Percentiles rank a stretch among this genome's conserved stretches.
These are phyloP conservation scores for Pestalotiopsis sp. DNA, from an alignment of 2,329 filamentous ascomycete genomes.

Conservation along the genomic window DNA sequence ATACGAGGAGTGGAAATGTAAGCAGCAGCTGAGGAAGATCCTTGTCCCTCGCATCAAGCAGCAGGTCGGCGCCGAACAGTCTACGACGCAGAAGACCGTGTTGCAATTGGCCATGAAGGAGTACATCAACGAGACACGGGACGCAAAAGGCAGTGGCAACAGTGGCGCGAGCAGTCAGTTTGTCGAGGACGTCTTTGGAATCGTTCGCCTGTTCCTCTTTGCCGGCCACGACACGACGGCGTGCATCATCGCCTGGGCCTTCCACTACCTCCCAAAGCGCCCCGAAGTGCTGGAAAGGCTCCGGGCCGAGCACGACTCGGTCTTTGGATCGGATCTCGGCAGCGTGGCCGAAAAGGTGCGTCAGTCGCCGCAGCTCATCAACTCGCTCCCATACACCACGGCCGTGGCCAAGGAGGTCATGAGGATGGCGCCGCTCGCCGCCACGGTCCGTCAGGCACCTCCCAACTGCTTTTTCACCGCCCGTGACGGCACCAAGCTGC, in stretches of 20 bases:
- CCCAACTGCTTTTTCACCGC: conserved; percentile 40
- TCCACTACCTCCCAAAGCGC: conserved; percentile 18
- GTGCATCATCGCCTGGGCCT: conserved; percentile 23
- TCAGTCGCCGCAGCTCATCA: conserved; percentile 46
- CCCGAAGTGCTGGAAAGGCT: conserved; percentile 1
- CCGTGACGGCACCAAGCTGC: conserved; percentile 39
- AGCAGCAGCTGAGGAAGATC: conserved; percentile 20
- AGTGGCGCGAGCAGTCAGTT: conserved; percentile 9
- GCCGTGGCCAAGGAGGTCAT: conserved; percentile 57
- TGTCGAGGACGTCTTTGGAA: conserved; percentile 17
- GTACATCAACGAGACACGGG: conserved; percentile 16
- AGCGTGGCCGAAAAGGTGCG: conserved; percentile 39
- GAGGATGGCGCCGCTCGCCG: conserved; percentile 51
- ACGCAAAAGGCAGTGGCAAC: background rate
- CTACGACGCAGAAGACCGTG: conserved; percentile 22
- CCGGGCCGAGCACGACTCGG: conserved; percentile 16
- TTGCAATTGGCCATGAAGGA: conserved; percentile 23
- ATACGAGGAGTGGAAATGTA: conserved; percentile 8
- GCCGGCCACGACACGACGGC: conserved; percentile 32
- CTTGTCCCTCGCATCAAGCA: conserved; percentile 16
- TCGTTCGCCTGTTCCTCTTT: conserved; percentile 27
- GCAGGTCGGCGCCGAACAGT: conserved; percentile 11
- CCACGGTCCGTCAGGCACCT: conserved; percentile 37
- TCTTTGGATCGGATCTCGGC: conserved; percentile 46
- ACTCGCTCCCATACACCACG: conserved; percentile 51